phyloP scores from a whole-genome alignment of 2,329 filamentous ascomycete species.

The Hypoxylon sp. region DNA sequence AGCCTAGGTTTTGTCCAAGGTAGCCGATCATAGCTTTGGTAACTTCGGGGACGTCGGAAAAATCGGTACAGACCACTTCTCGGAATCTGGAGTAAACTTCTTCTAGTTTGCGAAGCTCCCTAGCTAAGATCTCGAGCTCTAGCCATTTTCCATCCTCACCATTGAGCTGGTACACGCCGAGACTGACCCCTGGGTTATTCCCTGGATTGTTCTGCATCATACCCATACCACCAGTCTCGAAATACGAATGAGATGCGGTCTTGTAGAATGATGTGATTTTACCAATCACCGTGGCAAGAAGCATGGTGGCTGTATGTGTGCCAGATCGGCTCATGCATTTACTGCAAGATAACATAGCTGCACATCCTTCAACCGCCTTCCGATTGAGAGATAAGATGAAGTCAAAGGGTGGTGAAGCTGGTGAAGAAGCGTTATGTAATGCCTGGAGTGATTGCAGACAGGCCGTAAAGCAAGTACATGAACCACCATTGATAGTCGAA shows the following conservation, averaged over 20 bases:
- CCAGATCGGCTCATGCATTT: constrained; percentile 62
- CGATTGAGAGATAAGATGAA: constrained; percentile 63
- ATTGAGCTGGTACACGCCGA: constrained; percentile 63
- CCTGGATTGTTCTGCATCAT: constrained; percentile 36
- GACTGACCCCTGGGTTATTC: constrained; percentile 57
- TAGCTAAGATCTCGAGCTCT: constrained; percentile 64
- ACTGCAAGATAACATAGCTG: constrained; percentile 62
- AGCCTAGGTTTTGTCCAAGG: constrained; percentile 61
- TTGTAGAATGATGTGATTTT: constrained; percentile 65
- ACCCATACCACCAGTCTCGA: constrained; percentile 53
- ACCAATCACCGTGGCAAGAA: constrained; percentile 65
- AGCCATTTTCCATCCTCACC: constrained; percentile 64
- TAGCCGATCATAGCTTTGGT: constrained; percentile 63
- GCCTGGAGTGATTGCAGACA: constrained; percentile 64
- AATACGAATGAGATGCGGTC: constrained; percentile 59
- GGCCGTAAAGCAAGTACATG: constrained; percentile 64
- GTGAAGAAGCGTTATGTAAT: constrained; percentile 62
- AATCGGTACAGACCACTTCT: constrained; percentile 58
- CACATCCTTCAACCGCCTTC: constrained; percentile 65
- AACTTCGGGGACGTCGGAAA: constrained; percentile 61
- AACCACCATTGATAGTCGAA: constrained; percentile 48
- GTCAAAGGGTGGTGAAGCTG: constrained; percentile 60
- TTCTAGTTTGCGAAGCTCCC: constrained; percentile 65
- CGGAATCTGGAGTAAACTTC: constrained; percentile 63
- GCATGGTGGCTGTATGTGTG: constrained; percentile 63